A percentile compares a stretch with the other conserved stretches of the same genome.
Conservation (phyloP, 495 filamentous ascomycete genomes). For the Daldinia vernicosa region DNA sequence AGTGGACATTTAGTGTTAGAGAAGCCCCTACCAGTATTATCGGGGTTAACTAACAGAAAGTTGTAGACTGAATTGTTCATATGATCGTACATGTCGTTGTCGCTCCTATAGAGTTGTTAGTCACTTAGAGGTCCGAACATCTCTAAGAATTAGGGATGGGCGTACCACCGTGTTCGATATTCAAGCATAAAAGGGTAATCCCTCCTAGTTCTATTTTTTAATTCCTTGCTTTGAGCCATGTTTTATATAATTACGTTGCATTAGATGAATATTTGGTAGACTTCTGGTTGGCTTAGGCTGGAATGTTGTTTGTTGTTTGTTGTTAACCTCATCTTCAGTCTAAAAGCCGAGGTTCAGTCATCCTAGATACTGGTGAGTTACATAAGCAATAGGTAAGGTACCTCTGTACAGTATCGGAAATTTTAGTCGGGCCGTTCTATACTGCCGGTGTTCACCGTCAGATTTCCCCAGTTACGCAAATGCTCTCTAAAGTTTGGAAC, state of each 20-base stretch:
- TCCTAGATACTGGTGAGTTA: neutral
- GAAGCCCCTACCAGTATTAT: no score
- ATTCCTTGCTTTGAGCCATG: constrained; percentile 51
- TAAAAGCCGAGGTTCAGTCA: neutral
- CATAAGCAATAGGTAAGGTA: neutral
- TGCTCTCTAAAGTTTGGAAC: neutral
- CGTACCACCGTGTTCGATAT: constrained; percentile 89
- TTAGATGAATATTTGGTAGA: neutral
- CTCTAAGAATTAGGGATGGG: neutral
- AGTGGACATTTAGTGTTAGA: constrained; percentile 15
- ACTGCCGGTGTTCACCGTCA: neutral
- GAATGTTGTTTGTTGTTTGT: neutral
- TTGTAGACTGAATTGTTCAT: constrained; percentile 87
- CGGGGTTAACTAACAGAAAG: constrained; percentile 61
- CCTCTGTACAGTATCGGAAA: neutral
- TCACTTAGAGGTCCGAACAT: constrained; percentile 3
- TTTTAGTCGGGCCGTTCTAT: neutral
- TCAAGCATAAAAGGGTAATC: constrained; percentile 85
- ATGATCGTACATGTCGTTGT: constrained; percentile 97
- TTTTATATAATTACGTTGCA: neutral
- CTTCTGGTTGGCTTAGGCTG: neutral
- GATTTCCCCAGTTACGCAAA: neutral
- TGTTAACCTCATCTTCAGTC: neutral
- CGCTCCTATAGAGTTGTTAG: constrained; percentile 66
- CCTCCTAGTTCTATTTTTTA: constrained; percentile 70